A percentile compares a stretch with the other conserved stretches of the same genome.
Evolutionary conservation across 2,329 filamentous ascomycete genomes (phyloP).

Genomic region (Xylariales sp.): DNA sequence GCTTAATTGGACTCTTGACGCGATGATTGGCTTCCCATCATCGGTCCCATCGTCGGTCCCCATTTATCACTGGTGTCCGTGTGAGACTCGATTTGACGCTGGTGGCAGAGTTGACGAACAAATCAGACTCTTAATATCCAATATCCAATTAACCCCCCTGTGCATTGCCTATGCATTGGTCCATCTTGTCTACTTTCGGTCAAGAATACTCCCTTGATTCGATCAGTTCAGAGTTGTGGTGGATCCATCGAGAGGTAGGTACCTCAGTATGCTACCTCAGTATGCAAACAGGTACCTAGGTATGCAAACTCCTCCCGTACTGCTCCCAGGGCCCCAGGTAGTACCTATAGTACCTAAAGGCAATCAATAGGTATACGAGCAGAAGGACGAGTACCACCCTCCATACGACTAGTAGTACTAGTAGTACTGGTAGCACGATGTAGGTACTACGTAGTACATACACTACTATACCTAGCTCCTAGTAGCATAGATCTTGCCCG

Average conservation of each 20-base stretch:
- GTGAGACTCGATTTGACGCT: constrained; percentile 39
- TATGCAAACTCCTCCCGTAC: too few relatives aligned
- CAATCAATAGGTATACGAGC: too few relatives aligned
- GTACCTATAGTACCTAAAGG: too few relatives aligned
- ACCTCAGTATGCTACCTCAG: too few relatives aligned
- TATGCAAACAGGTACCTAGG: too few relatives aligned
- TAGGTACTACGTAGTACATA: neutral
- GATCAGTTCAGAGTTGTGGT: constrained; percentile 24
- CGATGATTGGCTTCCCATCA: constrained; percentile 46
- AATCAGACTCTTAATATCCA: constrained; percentile 6
- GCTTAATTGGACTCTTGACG: constrained; percentile 35
- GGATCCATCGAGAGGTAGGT: constrained; percentile 1
- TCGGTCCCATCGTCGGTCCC: neutral
- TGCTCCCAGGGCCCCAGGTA: too few relatives aligned
- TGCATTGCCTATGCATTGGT: neutral
- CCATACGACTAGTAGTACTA: too few relatives aligned
- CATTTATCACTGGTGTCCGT: constrained; percentile 27
- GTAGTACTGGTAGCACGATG: too few relatives aligned
- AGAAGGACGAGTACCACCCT: too few relatives aligned
- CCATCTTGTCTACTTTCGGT: constrained; percentile 11
- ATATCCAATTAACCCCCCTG: constrained; percentile 28
- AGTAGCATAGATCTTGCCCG: constrained; percentile 26
- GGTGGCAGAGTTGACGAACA: constrained; percentile 8
- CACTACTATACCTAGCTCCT: neutral
- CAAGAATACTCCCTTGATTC: constrained; percentile 19